phyloP scores from a whole-genome alignment of 2,329 filamentous ascomycete genomes.

The Paracamarosporium sp. region DNA sequence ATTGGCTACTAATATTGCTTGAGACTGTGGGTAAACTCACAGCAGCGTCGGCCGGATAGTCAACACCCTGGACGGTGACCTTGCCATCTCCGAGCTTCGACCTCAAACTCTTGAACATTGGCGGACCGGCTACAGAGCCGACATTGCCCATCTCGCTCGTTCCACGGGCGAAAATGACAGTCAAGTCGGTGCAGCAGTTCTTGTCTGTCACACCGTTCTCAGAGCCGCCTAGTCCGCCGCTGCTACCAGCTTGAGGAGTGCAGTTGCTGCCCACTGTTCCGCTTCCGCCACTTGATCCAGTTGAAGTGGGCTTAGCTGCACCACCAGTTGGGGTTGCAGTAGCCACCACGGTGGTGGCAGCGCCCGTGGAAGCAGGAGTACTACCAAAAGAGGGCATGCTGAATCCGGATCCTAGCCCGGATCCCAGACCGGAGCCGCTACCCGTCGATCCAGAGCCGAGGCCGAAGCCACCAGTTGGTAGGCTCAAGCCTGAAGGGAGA shows the following conservation, averaged over 20 bases:
- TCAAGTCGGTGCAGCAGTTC: slow-evolving; percentile 50
- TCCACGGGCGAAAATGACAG: slow-evolving; percentile 53
- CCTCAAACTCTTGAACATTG: slow-evolving; percentile 39
- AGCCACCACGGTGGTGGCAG: neutral
- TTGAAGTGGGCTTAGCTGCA: slow-evolving; percentile 6
- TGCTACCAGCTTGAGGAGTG: slow-evolving; percentile 19
- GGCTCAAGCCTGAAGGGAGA: slow-evolving; percentile 6
- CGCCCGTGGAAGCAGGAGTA: slow-evolving; percentile 1
- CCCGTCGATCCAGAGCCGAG: neutral
- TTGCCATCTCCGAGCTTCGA: slow-evolving; percentile 31
- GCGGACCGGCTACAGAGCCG: slow-evolving; percentile 50
- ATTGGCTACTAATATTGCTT: neutral
- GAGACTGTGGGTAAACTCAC: slow-evolving; percentile 23
- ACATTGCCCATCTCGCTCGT: slow-evolving; percentile 53
- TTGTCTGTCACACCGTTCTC: slow-evolving; percentile 50
- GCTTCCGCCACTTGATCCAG: slow-evolving; percentile 10
- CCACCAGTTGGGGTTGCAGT: slow-evolving; percentile 5
- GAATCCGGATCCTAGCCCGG: slow-evolving; percentile 1
- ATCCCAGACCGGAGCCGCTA: neutral
- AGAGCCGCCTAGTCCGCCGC: slow-evolving; percentile 26
- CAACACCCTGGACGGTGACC: slow-evolving; percentile 41
- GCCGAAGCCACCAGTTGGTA: neutral
- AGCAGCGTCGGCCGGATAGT: slow-evolving; percentile 35
- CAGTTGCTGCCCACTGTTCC: slow-evolving; percentile 31
- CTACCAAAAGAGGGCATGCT: slow-evolving; percentile 2